These are phyloP conservation scores for Fusarium kyushuense DNA, from an alignment of 2,329 filamentous ascomycete species.

Conservation along the genomic window DNA sequence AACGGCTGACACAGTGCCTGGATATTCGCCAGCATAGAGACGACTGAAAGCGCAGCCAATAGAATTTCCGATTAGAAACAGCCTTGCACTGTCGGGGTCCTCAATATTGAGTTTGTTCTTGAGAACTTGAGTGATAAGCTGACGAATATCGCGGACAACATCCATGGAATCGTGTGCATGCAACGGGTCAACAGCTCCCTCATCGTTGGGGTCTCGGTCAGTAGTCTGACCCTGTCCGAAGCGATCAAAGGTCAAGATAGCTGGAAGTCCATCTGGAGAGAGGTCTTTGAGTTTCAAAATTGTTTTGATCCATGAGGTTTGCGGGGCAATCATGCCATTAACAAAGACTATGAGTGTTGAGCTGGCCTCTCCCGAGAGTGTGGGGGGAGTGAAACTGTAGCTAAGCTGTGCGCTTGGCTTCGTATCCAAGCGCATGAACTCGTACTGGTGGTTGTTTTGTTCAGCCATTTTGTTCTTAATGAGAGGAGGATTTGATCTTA, in stretches of 20 bases:
- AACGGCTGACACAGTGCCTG: constrained; percentile 58
- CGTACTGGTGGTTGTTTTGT: background rate
- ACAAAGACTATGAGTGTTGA: constrained; percentile 38
- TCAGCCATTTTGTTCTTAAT: constrained; percentile 1
- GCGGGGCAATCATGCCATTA: constrained; percentile 42
- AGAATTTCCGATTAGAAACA: constrained; percentile 41
- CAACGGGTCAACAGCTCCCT: constrained; percentile 48
- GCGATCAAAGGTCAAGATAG: constrained; percentile 67
- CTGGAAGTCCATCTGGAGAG: constrained; percentile 41
- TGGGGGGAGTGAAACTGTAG: constrained; percentile 28
- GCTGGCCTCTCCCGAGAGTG: background rate
- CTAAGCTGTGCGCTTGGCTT: constrained; percentile 37
- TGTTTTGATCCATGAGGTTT: constrained; percentile 27
- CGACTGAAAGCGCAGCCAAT: constrained; percentile 56
- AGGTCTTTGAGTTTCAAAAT: constrained; percentile 22
- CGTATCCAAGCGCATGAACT: constrained; percentile 26
- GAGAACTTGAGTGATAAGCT: constrained; percentile 29
- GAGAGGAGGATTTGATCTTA: rapidly evolving
- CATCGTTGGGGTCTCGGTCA: constrained; percentile 61
- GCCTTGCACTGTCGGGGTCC: background rate
- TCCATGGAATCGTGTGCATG: constrained; percentile 62
- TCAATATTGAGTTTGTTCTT: background rate
- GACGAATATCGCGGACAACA: constrained; percentile 45
- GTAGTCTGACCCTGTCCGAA: constrained; percentile 64
- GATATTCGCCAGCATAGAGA: constrained; percentile 62